Evolutionary conservation across 1,284 basidiomycete species (phyloP).

Genomic region (Sanghuangporus sanghuang): DNA sequence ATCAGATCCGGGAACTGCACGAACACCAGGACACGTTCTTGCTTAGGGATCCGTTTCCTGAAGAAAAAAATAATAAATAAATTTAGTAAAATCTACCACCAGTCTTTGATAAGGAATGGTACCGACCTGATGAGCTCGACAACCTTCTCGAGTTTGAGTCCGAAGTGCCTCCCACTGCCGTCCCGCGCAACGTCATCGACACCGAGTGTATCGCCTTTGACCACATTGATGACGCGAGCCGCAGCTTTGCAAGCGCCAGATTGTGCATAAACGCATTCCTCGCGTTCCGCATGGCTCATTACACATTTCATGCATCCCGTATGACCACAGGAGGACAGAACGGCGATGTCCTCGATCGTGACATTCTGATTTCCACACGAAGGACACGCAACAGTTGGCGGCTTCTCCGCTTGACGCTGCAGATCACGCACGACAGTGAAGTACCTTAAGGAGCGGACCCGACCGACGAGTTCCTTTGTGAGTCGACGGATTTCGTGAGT

Average conservation of each 20-base stretch:
- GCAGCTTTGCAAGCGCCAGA: constrained; percentile 67
- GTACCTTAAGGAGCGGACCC: constrained; percentile 84
- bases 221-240: constrained; percentile 73
- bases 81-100: neutral
- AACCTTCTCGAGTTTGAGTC: constrained; percentile 84
- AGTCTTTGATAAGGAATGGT: neutral
- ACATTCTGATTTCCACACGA: constrained; percentile 50
- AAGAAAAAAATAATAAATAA: no score
- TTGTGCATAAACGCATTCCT: constrained; percentile 75
- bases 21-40: constrained; percentile 86
- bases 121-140: constrained; percentile 78
- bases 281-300: constrained; percentile 61
- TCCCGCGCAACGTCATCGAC: constrained; percentile 74
- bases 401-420: constrained; percentile 64
- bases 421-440: constrained; percentile 87
- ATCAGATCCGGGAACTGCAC: constrained; percentile 93
- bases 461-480: constrained; percentile 83
- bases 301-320: constrained; percentile 78
- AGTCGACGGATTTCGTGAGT: constrained; percentile 81
- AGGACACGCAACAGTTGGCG: constrained; percentile 56
- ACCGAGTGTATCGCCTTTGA: constrained; percentile 78
- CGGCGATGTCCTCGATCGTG: constrained; percentile 68
- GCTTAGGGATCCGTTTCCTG: constrained; percentile 63
- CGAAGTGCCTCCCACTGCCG: constrained; percentile 75
- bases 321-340: constrained; percentile 89